These are phyloP conservation scores for Lasiodiplodia sp. DNA, from an alignment of 2,329 filamentous ascomycete genomes.

Conservation along the genomic window DNA sequence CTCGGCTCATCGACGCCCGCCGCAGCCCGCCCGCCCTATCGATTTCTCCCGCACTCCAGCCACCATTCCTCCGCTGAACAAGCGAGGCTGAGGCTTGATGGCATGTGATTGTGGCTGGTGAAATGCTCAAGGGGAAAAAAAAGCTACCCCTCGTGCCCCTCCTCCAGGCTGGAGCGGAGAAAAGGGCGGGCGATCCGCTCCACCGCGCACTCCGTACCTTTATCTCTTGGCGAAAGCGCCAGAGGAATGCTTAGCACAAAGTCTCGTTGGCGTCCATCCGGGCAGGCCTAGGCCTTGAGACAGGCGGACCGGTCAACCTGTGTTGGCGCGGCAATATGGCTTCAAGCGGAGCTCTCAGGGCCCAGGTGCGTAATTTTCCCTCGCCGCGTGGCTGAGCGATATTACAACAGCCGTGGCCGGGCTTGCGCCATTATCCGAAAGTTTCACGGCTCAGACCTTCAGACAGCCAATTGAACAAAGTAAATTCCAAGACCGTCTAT, in stretches of 20 bases:
- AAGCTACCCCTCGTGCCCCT: neutral
- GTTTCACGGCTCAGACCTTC: too few relatives aligned
- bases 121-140: neutral
- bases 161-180: neutral
- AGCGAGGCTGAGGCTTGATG: neutral
- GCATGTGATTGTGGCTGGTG: conserved; percentile 30
- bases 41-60: conserved; percentile 13
- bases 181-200: conserved; percentile 3
- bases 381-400: neutral
- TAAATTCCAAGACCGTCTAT: conserved; percentile 11
- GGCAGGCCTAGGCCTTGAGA: neutral
- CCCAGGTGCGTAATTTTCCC: neutral
- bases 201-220: neutral
- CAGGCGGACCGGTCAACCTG: neutral
- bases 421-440: neutral
- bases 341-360: neutral
- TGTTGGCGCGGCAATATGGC: neutral
- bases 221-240: neutral
- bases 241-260: neutral
- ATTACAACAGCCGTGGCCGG: neutral
- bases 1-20: conserved; percentile 18
- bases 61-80: conserved; percentile 3
- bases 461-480: neutral
- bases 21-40: neutral
- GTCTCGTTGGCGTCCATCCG: neutral